Evolutionary conservation across 495 filamentous ascomycete species (phyloP).

Genomic region (Aspergillus haitiensis): DNA sequence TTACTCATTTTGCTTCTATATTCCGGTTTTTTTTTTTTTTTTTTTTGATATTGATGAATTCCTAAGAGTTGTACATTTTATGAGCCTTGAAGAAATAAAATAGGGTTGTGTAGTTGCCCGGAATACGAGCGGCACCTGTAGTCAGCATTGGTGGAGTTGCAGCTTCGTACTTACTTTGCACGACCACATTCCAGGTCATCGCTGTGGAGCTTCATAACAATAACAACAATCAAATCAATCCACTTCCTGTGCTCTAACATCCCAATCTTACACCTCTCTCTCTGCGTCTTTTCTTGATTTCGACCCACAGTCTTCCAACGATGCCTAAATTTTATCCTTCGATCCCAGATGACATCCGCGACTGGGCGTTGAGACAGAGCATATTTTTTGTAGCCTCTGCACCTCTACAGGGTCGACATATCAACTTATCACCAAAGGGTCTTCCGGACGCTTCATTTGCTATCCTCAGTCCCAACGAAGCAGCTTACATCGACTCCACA

Average conservation of each 20-base stretch:
- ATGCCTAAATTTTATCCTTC: constrained; percentile 66
- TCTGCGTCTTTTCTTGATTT: neutral
- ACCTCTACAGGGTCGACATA: constrained; percentile 56
- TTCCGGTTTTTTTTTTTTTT: no score
- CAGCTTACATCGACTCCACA: constrained; percentile 70
- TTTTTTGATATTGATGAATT: no score
- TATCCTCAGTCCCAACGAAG: constrained; percentile 55
- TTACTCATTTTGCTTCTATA: neutral
- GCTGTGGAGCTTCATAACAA: no score
- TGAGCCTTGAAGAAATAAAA: no score
- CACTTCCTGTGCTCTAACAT: neutral
- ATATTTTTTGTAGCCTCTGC: constrained; percentile 70
- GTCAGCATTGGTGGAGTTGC: no score
- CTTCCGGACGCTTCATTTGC: constrained; percentile 55
- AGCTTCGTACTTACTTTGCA: no score
- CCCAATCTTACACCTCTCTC: neutral
- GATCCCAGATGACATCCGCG: constrained; percentile 53
- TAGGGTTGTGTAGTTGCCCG: no score
- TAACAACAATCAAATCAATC: no score
- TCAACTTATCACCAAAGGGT: constrained; percentile 75
- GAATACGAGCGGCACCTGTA: no score
- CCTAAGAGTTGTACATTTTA: no score
- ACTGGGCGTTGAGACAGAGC: constrained; percentile 62
- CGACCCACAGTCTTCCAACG: neutral
- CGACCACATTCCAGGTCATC: no score